Conservation (phyloP, 345 rosid genomes). For the Mangifera indica region DNA sequence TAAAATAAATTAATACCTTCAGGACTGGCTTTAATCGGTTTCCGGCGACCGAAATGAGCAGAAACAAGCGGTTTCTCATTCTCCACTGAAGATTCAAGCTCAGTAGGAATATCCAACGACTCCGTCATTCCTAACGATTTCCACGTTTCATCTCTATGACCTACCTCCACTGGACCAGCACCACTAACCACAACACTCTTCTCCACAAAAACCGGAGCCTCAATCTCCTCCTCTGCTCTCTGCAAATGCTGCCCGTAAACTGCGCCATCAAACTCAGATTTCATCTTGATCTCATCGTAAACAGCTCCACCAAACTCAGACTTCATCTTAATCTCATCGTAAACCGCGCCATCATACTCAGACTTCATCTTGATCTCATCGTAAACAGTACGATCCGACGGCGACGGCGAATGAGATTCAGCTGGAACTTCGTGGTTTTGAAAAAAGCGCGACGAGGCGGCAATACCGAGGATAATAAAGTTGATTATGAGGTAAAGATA, state of each 20-base stretch:
- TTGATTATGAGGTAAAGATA: slow-evolving; percentile 49
- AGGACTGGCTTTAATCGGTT: slow-evolving; percentile 32
- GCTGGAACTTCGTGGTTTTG: slow-evolving; percentile 17
- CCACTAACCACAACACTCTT: slow-evolving; percentile 9
- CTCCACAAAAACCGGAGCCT: slow-evolving; percentile 16
- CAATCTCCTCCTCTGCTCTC: not conserved
- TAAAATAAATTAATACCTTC: slow-evolving; percentile 42
- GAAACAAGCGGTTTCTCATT: slow-evolving; percentile 58
- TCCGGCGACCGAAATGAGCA: slow-evolving; percentile 47
- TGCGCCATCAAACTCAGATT: not conserved
- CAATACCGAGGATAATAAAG: slow-evolving; percentile 53
- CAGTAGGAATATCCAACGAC: slow-evolving; percentile 29
- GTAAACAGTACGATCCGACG: not conserved
- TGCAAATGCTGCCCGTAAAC: not conserved
- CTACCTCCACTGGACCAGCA: slow-evolving; percentile 7
- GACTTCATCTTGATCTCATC: slow-evolving; percentile 6
- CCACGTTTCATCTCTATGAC: slow-evolving; percentile 22
- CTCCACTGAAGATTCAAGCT: slow-evolving; percentile 38
- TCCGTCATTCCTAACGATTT: slow-evolving; percentile 25
- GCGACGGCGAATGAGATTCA: not conserved
- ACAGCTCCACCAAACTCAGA: not conserved
- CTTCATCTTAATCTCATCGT: slow-evolving; percentile 7
- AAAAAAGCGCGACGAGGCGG: slow-evolving; percentile 47
- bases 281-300: slow-evolving; percentile 5
- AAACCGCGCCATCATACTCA: not conserved